phyloP scores from a whole-genome alignment of 306 rosid species.

The Dalbergia cochinchinensis region DNA sequence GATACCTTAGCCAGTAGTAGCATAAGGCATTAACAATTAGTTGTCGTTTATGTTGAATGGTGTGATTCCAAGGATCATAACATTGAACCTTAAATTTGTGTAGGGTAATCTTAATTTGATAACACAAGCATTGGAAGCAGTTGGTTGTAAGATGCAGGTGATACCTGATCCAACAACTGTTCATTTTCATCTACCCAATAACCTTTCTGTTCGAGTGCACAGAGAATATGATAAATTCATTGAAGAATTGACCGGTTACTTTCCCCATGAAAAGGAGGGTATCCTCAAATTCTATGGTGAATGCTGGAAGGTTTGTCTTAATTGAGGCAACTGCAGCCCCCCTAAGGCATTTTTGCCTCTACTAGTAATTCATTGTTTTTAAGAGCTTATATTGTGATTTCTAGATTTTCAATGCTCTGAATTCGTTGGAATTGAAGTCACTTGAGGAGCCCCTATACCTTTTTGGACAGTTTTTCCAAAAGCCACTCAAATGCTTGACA shows the following conservation, averaged over 20 bases:
- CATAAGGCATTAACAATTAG: not conserved
- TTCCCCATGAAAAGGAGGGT: slow-evolving; percentile 93
- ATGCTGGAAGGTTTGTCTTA: slow-evolving; percentile 94
- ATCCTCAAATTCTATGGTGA: slow-evolving; percentile 82
- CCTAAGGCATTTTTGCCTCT: slow-evolving; percentile 52
- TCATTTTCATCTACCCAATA: slow-evolving; percentile 87
- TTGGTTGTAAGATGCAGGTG: slow-evolving; percentile 87
- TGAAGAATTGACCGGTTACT: slow-evolving; percentile 69
- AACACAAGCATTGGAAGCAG: slow-evolving; percentile 96
- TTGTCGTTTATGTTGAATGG: slow-evolving; percentile 40
- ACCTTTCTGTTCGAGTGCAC: slow-evolving; percentile 83
- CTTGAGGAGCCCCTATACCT: slow-evolving; percentile 98
- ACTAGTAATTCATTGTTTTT: slow-evolving; percentile 40
- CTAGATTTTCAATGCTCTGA: slow-evolving; percentile 90
- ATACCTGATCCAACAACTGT: slow-evolving; percentile 97
- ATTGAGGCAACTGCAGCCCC: slow-evolving; percentile 55
- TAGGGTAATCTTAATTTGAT: slow-evolving; percentile 97
- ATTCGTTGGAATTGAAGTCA: slow-evolving; percentile 93
- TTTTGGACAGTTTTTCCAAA: slow-evolving; percentile 91
- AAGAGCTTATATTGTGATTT: slow-evolving; percentile 46
- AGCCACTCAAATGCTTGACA: slow-evolving; percentile 90
- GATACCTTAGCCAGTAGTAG: slow-evolving; percentile 10
- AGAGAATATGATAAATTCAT: slow-evolving; percentile 78
- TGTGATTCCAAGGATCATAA: slow-evolving; percentile 32
- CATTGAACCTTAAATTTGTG: slow-evolving; percentile 47